Evolutionary conservation across 1,139 yeast genomes (phyloP).

Genomic region (Taphrina flavorubra): DNA sequence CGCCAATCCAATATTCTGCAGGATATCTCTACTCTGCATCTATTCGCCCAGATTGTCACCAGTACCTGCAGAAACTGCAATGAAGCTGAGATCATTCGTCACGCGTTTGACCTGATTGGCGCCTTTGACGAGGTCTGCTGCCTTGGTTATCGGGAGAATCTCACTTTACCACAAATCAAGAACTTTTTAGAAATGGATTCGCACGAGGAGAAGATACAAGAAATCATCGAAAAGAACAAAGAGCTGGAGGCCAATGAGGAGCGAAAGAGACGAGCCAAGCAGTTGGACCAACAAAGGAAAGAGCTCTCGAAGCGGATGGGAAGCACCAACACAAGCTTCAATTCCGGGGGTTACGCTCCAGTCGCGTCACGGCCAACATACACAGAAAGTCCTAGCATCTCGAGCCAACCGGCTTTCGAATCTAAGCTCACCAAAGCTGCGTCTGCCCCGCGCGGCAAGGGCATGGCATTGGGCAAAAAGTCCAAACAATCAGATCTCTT

Average conservation of each 20-base stretch:
- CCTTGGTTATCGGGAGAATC: slow-evolving; percentile 87
- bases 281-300: slow-evolving; percentile 75
- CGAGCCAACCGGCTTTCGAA: slow-evolving; percentile 46
- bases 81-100: slow-evolving; percentile 81
- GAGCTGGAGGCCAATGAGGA: slow-evolving; percentile 97
- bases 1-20: slow-evolving; percentile 90
- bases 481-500: slow-evolving; percentile 52
- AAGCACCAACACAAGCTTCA: slow-evolving; percentile 40
- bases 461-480: slow-evolving; percentile 81
- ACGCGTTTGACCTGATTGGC: slow-evolving; percentile 84
- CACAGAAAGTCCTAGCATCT: slow-evolving; percentile 47
- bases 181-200: slow-evolving; percentile 97
- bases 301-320: slow-evolving; percentile 70
- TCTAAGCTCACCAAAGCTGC: slow-evolving; percentile 42
- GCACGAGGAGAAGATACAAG: slow-evolving; percentile 97
- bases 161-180: slow-evolving; percentile 79
- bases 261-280: slow-evolving; percentile 93
- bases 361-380: slow-evolving; percentile 44
- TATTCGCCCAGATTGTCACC: slow-evolving; percentile 81
- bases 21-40: slow-evolving; percentile 88
- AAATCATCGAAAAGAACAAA: slow-evolving; percentile 90
- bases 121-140: slow-evolving; percentile 94
- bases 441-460: slow-evolving; percentile 65
- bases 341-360: slow-evolving; percentile 43
- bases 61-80: slow-evolving; percentile 72